Evolutionary conservation across 805 yeast genomes (phyloP).

Genomic region (Kockiozyma suomiensis): DNA sequence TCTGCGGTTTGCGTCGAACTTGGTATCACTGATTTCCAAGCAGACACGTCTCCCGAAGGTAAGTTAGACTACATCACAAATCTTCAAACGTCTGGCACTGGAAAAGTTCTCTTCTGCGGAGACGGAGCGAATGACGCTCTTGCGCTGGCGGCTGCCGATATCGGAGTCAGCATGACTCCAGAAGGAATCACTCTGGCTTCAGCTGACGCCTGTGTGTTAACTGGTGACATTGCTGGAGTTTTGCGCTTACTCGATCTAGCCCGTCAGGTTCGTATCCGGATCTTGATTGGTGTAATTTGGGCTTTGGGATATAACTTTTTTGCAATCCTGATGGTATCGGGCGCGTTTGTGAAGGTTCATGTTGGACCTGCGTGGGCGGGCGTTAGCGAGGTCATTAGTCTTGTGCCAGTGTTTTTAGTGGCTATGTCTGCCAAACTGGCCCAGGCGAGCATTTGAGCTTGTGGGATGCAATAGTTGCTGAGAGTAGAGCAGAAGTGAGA

Average conservation of each 20-base stretch:
- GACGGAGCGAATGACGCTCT: slow-evolving; percentile 95
- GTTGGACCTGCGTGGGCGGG: slow-evolving; percentile 29
- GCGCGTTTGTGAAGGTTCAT: slow-evolving; percentile 25
- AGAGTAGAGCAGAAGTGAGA: not conserved
- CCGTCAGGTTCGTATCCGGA: not conserved
- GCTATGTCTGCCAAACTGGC: slow-evolving; percentile 14
- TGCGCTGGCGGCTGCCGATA: slow-evolving; percentile 85
- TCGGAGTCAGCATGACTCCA: slow-evolving; percentile 54
- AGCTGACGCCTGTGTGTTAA: slow-evolving; percentile 20
- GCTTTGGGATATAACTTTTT: slow-evolving; percentile 17
- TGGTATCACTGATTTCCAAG: slow-evolving; percentile 15
- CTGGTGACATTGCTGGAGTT: slow-evolving; percentile 18
- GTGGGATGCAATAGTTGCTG: not conserved
- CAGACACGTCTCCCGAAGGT: slow-evolving; percentile 24
- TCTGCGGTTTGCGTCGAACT: slow-evolving; percentile 8
- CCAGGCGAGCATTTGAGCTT: not conserved
- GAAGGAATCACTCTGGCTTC: slow-evolving; percentile 22
- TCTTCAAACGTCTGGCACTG: not conserved
- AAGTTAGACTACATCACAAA: slow-evolving; percentile 18
- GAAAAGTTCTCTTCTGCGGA: slow-evolving; percentile 69
- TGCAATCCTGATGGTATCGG: slow-evolving; percentile 24
- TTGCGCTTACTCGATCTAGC: slow-evolving; percentile 10
- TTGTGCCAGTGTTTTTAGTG: slow-evolving; percentile 21
- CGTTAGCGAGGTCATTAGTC: slow-evolving; percentile 22
- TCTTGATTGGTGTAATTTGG: slow-evolving; percentile 17